Evolutionary conservation across 169 alveolate species (phyloP), one percentile per base, ranked within the genome.

Genomic region (Theileria equi): DNA sequence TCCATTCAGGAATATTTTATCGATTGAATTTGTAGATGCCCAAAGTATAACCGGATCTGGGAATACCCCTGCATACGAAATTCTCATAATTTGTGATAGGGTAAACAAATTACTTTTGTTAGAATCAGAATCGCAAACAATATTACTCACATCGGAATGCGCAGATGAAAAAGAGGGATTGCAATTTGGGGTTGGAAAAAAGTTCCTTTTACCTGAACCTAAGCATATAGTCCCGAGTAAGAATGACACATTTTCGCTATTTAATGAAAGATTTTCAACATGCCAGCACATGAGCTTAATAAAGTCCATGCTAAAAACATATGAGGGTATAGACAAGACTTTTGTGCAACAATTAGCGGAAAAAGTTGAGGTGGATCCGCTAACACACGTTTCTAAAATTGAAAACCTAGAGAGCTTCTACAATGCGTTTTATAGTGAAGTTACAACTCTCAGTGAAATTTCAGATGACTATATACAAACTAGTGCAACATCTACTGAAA

Each of bases 271-370:
- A 19, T 72, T 72, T 38, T 26, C 5, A 34, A 55, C 62, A 11
- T 40, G 41, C 54, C 54, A 72, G 26, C 70, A 72, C 49, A 72
- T 59, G 83, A 60, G 77, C 19, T 13, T 72, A 8, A 23, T 61
- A 8, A 72, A 72, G 60, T 66, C 83, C 10, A 59, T 72, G 64
- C n/a, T 62, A 5, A 34, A 34, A 36, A 61, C 65, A 3, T 72
- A 61, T 40, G 83, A 72, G 49, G 83, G 83, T 21, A 19, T 72
- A 2, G 78, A 65, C 50, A 44, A 61, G 13, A 21, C 31, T 25
- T 11, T 62, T 13, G 34, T 72, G 13, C 60, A 49, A 3, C 34
- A 23, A 10, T 52, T 72, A 13, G 61, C 70, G 0, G 44, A 19
- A 6, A 34, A 63, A 53, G 58, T 61, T 1, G 67, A 59, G 4